Conservation (phyloP, 768 basidiomycete species). For the Phylloporus sp. region DNA sequence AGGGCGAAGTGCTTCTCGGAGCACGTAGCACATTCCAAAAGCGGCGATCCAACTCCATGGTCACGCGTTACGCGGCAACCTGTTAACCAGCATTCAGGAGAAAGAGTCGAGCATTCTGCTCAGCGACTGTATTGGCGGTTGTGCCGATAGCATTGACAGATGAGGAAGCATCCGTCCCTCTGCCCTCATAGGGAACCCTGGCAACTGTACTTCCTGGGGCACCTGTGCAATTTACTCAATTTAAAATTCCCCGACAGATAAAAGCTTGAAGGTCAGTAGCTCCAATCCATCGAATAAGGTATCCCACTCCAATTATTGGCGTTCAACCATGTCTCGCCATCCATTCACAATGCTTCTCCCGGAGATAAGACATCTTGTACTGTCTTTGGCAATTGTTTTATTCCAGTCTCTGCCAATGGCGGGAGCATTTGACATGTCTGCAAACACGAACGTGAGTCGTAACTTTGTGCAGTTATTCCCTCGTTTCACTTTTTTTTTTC, state of each 20-base stretch:
- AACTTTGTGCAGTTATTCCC: not conserved
- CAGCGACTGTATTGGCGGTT: not conserved
- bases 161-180: conserved; percentile 4
- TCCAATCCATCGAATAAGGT: not conserved
- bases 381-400: not conserved
- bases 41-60: not conserved
- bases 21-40: not conserved
- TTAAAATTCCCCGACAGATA: conserved; percentile 2
- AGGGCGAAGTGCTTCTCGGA: not conserved
- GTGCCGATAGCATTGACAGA: not conserved
- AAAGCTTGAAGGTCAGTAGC: not conserved
- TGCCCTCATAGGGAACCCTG: not conserved
- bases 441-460: conserved; percentile 21
- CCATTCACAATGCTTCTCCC: not conserved
- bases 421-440: conserved; percentile 14
- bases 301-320: not conserved
- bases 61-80: not conserved
- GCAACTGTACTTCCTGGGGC: not conserved
- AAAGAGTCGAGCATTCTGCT: not conserved
- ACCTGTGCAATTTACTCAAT: not conserved
- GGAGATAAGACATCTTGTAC: not conserved
- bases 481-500: not conserved
- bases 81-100: not conserved
- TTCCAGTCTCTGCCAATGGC: conserved; percentile 1
- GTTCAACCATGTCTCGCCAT: not conserved